Conservation (phyloP, 495 filamentous ascomycete genomes). For the Thermothielavioides terrestris region DNA sequence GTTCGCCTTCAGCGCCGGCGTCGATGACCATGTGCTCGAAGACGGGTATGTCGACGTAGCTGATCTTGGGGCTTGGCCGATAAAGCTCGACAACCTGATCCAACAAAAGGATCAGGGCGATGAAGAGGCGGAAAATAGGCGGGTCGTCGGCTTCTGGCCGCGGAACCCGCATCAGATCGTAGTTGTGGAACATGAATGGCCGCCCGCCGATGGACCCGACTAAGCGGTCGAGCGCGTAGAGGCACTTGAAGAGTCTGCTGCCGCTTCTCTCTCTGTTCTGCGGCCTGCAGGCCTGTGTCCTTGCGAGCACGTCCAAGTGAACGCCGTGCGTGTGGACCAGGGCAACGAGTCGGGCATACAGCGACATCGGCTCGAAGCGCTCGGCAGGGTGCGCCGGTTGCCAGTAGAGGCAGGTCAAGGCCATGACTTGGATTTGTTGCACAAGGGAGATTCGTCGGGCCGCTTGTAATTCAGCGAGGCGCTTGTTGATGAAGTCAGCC, state of each 20-base stretch:
- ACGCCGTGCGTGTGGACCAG: constrained; percentile 59
- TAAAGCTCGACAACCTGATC: constrained; percentile 62
- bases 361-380: constrained; percentile 11
- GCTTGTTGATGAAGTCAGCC: constrained; percentile 24
- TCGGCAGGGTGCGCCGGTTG: constrained; percentile 12
- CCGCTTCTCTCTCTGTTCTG: not conserved
- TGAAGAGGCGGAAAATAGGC: constrained; percentile 39
- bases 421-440: constrained; percentile 16
- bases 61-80: constrained; percentile 47
- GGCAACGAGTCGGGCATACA: constrained; percentile 31
- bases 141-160: constrained; percentile 24
- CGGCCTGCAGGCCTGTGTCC: not conserved
- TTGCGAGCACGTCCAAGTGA: constrained; percentile 34
- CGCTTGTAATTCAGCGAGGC: constrained; percentile 8
- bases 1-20: constrained; percentile 31
- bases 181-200: constrained; percentile 56
- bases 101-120: constrained; percentile 43
- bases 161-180: constrained; percentile 45
- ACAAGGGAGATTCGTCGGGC: constrained; percentile 8
- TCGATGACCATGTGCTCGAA: constrained; percentile 58
- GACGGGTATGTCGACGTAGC: constrained; percentile 46
- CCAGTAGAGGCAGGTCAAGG: constrained; percentile 24
- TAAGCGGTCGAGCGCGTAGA: constrained; percentile 61
- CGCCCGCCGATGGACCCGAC: constrained; percentile 55
- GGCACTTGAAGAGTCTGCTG: constrained; percentile 49